A percentile compares a stretch with the other conserved stretches of the same genome.
Evolutionary conservation across 805 yeast species (phyloP).

Genomic region (Teunomyces pallodes): DNA sequence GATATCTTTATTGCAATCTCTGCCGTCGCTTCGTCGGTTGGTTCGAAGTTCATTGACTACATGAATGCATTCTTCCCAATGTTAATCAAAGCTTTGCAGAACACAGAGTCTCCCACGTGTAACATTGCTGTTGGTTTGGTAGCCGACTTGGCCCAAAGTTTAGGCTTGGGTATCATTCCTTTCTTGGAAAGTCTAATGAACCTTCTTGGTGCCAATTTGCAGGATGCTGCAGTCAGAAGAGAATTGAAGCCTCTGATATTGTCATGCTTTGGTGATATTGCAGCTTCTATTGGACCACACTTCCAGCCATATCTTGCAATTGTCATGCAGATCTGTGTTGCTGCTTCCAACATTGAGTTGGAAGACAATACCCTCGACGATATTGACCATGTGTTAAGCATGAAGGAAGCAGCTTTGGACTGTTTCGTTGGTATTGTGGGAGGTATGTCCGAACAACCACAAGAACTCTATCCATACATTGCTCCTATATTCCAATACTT

Average conservation of each 20-base stretch:
- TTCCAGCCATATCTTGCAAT: conserved; percentile 75
- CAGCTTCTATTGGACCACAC: conserved; percentile 76
- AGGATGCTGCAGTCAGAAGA: conserved; percentile 64
- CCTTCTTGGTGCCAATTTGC: conserved; percentile 71
- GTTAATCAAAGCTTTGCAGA: conserved; percentile 72
- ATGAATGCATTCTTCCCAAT: conserved; percentile 83
- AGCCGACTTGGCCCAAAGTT: conserved; percentile 89
- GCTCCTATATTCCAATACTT: conserved; percentile 71
- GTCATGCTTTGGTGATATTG: conserved; percentile 94
- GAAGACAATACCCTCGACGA: conserved; percentile 72
- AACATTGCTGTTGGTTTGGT: conserved; percentile 91
- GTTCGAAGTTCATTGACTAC: conserved; percentile 66
- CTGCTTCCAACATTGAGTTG: conserved; percentile 60
- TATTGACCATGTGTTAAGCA: conserved; percentile 65
- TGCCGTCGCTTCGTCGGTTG: conserved; percentile 81
- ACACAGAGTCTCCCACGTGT: conserved; percentile 80
- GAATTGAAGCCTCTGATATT: conserved; percentile 85
- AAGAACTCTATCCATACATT: conserved; percentile 61
- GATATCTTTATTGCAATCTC: conserved; percentile 91
- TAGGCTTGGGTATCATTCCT: conserved; percentile 69
- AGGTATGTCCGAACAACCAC: conserved; percentile 73
- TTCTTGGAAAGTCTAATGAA: conserved; percentile 82
- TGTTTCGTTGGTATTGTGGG: conserved; percentile 94
- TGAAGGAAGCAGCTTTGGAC: conserved; percentile 88
- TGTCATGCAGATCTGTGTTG: conserved; percentile 74